Evolutionary conservation across 1,139 yeast genomes (phyloP), one percentile per base, ranked within the genome.

Genomic region (Pichia sp.): DNA sequence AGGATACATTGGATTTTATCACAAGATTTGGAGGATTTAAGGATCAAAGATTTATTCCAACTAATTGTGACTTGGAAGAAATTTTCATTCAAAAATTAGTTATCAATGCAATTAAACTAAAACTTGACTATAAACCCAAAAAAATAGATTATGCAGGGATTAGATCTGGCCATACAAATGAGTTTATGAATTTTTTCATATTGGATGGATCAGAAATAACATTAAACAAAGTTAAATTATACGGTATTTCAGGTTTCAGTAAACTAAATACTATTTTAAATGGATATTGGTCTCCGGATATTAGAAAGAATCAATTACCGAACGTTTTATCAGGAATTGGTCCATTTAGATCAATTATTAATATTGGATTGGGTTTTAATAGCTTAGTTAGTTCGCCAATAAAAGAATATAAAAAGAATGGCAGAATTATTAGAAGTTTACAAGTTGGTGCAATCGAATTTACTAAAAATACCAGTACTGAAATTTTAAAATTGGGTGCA

Each of bases 51-150:
- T 86, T 86, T 61, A 71, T 73, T 3, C 67, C 81, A n/a, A 42
- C 49, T n/a, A 38, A 32, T 45, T 80, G 75, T 25, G 95, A 86
- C 54, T 81, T 76, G 26, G 95, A 87, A 55, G 75, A 77, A 4
- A 62, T 81, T 1, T 90, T 78, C 59, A 71, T 89, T 38, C 90
- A 87, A 58, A 80, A 79, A 59, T 75, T 89, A 43, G 78, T 78
- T 46, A 73, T 88, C 25, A 73, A 77, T 47, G 74, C 84, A 0
- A 68, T 92, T 1, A 76, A 75, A 44, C 66, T 94, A 35, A 82
- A 83, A 54, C 70, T 92, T 40, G 98, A 92, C 65, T 94, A 92
- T 65, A 90, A 89, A 62, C 98, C 98, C 0, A 90, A 89, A 60
- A 86, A 81, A 56, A 75, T 88, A 29, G 95, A 90, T 62, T 86